Conservation (phyloP, 1,284 basidiomycete species). For the Gomphus bonarii region DNA sequence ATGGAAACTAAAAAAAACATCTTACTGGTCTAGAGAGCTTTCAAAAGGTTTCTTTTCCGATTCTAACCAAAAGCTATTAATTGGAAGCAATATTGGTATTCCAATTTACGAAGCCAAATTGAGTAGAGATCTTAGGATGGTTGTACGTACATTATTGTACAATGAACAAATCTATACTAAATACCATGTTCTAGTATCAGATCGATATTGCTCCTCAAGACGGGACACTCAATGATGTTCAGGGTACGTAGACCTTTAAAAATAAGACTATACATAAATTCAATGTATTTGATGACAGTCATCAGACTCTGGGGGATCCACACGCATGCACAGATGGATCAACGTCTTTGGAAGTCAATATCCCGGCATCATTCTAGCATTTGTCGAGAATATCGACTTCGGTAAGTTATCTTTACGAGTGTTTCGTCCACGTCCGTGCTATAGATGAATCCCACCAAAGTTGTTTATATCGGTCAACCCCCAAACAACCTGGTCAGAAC, state of each 20-base stretch:
- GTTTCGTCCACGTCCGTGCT: neutral
- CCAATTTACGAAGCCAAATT: slow-evolving; percentile 64
- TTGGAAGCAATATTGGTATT: slow-evolving; percentile 31
- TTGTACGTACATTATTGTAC: slow-evolving; percentile 31
- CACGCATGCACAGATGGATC: slow-evolving; percentile 47
- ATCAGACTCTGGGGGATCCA: slow-evolving; percentile 55
- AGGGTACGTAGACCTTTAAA: slow-evolving; percentile 30
- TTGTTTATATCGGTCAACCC: slow-evolving; percentile 11
- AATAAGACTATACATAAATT: neutral
- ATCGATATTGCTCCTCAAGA: slow-evolving; percentile 47
- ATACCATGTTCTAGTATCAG: slow-evolving; percentile 39
- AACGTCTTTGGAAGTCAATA: slow-evolving; percentile 47
- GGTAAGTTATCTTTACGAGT: slow-evolving; percentile 23
- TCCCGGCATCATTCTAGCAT: slow-evolving; percentile 38
- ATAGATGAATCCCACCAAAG: slow-evolving; percentile 4
- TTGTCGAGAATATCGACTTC: slow-evolving; percentile 41
- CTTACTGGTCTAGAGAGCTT: slow-evolving; percentile 7
- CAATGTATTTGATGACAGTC: slow-evolving; percentile 22
- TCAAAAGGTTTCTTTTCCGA: slow-evolving; percentile 46
- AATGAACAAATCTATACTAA: neutral
- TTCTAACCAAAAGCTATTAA: slow-evolving; percentile 58
- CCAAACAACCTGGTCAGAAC: slow-evolving; percentile 10
- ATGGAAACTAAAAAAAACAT: neutral
- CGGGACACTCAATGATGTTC: slow-evolving; percentile 36
- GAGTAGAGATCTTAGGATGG: slow-evolving; percentile 46